Conservation (phyloP, 352 stramenopile species). For the Pythium biforme region DNA sequence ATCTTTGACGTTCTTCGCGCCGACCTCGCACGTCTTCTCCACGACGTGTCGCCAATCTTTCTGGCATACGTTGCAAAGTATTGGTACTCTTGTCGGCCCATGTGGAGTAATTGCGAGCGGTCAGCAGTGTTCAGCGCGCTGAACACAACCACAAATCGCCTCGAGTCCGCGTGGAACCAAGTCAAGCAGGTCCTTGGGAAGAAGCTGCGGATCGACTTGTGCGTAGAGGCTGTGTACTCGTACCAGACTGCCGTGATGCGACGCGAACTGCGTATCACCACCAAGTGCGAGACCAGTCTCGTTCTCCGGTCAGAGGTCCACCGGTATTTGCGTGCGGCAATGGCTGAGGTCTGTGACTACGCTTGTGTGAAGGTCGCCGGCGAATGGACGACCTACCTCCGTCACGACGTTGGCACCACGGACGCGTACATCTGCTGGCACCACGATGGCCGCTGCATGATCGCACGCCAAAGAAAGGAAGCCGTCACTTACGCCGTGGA, state of each 20-base stretch:
- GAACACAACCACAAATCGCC: slow-evolving; percentile 10
- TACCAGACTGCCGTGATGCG: slow-evolving; percentile 3
- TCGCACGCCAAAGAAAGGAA: neutral
- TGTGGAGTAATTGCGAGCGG: slow-evolving; percentile 15
- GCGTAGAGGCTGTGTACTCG: neutral
- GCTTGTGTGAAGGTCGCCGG: neutral
- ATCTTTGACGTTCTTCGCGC: slow-evolving; percentile 9
- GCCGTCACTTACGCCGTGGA: neutral
- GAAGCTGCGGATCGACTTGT: slow-evolving; percentile 7
- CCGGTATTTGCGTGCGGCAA: neutral
- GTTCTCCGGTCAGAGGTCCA: neutral
- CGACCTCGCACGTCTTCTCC: neutral
- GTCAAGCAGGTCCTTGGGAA: slow-evolving; percentile 6
- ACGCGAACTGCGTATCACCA: neutral
- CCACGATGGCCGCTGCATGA: neutral
- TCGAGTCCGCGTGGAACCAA: slow-evolving; percentile 13
- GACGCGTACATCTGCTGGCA: neutral
- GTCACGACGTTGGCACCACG: neutral
- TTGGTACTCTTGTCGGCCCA: neutral
- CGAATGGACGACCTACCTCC: neutral
- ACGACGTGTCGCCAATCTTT: neutral
- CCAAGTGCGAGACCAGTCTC: neutral
- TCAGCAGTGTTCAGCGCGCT: neutral
- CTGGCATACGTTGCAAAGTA: slow-evolving; percentile 7
- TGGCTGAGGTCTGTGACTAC: neutral